Evolutionary conservation across 345 rosid genomes (phyloP).

Genomic region (Reutealis trisperma): DNA sequence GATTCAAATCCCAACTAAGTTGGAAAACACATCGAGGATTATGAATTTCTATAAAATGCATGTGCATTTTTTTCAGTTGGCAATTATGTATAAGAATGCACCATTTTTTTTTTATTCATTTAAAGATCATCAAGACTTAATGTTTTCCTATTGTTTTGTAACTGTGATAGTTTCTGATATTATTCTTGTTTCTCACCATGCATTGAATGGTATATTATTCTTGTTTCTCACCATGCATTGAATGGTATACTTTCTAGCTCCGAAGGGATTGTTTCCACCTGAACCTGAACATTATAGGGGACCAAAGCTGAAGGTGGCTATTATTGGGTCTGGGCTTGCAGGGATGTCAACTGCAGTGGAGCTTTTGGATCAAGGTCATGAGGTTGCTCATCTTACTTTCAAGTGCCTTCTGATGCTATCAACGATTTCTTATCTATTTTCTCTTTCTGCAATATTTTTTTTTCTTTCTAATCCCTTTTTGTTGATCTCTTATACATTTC

Average conservation of each 20-base stretch:
- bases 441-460: background rate
- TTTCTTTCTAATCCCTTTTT: background rate
- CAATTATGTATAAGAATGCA: too few species aligned
- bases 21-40: background rate
- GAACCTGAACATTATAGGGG: conserved; percentile 92
- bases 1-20: background rate
- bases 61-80: too few species aligned
- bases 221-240: background rate
- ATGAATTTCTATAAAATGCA: background rate
- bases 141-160: conserved; percentile 5
- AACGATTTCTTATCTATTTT: background rate
- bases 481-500: background rate
- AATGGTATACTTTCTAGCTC: conserved; percentile 65
- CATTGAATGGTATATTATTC: too few species aligned
- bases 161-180: background rate
- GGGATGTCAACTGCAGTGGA: conserved; percentile 99
- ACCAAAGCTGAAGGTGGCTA: conserved; percentile 96
- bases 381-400: conserved; percentile 42
- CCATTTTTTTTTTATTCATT: too few species aligned
- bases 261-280: conserved; percentile 92
- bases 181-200: background rate
- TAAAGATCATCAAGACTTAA: background rate
- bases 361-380: conserved; percentile 96
- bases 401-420: background rate
- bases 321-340: conserved; percentile 97